phyloP scores from a whole-genome alignment of 2,329 filamentous ascomycete genomes.

The Verticillium tricorpus region DNA sequence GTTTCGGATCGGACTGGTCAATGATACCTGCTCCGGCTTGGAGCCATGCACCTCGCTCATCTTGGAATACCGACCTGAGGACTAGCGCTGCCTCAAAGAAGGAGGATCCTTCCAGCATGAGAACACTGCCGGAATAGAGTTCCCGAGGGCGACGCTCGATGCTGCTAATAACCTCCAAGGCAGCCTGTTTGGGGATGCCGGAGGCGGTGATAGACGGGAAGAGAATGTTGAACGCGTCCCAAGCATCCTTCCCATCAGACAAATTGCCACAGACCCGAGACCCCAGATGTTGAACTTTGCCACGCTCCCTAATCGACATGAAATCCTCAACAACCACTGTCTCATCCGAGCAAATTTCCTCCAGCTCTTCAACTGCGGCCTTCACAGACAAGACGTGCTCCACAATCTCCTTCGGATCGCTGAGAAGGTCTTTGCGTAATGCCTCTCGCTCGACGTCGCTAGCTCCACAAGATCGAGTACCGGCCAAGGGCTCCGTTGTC shows the following conservation, averaged over 20 bases:
- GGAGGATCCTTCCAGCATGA: conserved; percentile 6
- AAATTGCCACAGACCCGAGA: conserved; percentile 12
- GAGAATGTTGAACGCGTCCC: conserved; percentile 13
- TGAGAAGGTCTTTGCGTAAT: conserved; percentile 4
- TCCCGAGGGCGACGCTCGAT: conserved; percentile 11
- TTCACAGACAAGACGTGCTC: conserved; percentile 14
- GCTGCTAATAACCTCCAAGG: conserved; percentile 9
- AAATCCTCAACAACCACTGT: conserved; percentile 14
- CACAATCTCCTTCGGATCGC: conserved; percentile 13
- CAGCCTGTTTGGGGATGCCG: conserved; percentile 12
- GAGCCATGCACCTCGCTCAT: conserved; percentile 1
- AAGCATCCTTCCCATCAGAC: conserved; percentile 8
- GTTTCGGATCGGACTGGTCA: conserved; percentile 8
- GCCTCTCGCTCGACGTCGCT: neutral
- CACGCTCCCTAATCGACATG: conserved; percentile 11
- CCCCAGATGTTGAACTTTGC: conserved; percentile 14
- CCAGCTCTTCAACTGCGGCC: conserved; percentile 11
- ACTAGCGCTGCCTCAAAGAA: conserved; percentile 12
- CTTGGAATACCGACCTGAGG: neutral
- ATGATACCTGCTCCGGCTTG: conserved; percentile 15
- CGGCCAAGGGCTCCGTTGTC: conserved; percentile 12
- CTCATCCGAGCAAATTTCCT: conserved; percentile 6
- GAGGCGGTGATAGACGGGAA: conserved; percentile 17
- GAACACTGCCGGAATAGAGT: conserved; percentile 14
- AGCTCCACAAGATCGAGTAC: conserved; percentile 6